Base-by-base conservation (phyloP, 2,329 filamentous ascomycete genomes). In the Colletotrichum sp. region DNA sequence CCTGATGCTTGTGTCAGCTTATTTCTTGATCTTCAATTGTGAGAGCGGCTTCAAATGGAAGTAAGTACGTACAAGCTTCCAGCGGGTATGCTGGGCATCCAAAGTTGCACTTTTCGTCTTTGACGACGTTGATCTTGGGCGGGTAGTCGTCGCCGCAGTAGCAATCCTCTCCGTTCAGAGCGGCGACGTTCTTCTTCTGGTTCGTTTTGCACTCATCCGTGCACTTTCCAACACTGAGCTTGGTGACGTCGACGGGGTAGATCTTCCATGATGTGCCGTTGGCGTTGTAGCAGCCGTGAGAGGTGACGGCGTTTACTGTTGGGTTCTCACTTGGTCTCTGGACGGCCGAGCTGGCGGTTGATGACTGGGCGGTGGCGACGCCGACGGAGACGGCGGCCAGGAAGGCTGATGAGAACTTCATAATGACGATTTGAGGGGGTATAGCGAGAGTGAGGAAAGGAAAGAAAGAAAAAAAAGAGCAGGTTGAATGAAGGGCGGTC, bases 111-210 rank as follows among this genome's bases (percentile, higher is more conserved):
- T 92, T 85, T 9, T 82, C 82, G 81, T 93, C 89, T 60, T 89
- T 86, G 8, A 91, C 89, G 76, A 92, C 82, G 55, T 87, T 86
- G 18, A 86, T 86, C 52, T 87, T 80, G 18, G 92, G 87, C 1
- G 96, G 96, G 64, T 96, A 89, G 75, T 88, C 84, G 78, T 92
- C 86, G 75, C 95, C 96, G 81, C 96, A 98, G 81, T 88, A 95
- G 85, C 96, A 98, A 21, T 88, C 87, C 18, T 90, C 90, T 21
- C 89, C 88, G 9, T 89, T 90, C 60, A 95, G 85, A 36, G 89
- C 95, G 80, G 93, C 91, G 9, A 95, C 93, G 2, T 88, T 79
- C 36, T 83, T 86, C 44, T 89, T 88, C 9, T 63, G 57, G 15
- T 63, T 55, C 2, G n/a, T 13, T 32, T 62, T 32, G 44, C 72